Evolutionary conservation across 257 asterid genomes (phyloP), one percentile per base, ranked within the genome.

Genomic region (Vinca minor): DNA sequence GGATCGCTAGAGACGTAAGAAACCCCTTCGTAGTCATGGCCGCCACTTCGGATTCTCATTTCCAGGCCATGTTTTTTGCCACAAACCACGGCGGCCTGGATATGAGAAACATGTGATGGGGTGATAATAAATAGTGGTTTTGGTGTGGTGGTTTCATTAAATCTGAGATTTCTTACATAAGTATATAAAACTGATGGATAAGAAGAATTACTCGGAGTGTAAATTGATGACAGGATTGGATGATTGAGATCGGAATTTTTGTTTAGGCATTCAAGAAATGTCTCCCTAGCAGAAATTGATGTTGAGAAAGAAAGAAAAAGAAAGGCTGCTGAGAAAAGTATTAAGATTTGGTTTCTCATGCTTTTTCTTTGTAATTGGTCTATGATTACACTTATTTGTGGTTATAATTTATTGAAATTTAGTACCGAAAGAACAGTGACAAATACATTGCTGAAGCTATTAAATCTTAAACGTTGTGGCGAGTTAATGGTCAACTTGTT

Each of bases 261-360:
- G 18, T 23, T 31, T 1, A 61, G 62, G 18, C 73, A 69, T 28
- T 69, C 44, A 48, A 59, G 67, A 69, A 69, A 46, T 17, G 62
- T 12, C 10, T 49, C 62, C 38, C 36, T 25, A 36, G 25, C 71
- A 20, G 9, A 41, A 11, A 54, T 31, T 17, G 46, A 31, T n/a
- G 34, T 56, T 42, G 55, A 18, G 9, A 62, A 26, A 26, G 47
- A 31, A 56, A 67, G 26, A 31, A 67, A 18, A 45, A 68, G 14
- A 46, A 68, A 48, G 47, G 44, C 10, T 8, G 23, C 10, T 5
- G 23, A n/a, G 49, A 32, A 15, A 12, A 59, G 35, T n/a, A n/a
- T n/a, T n/a, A n/a, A n/a, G n/a, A n/a, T n/a, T n/a, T n/a, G n/a
- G n/a, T n/a, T n/a, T n/a, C 34, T 25, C 59, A 52, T 52, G 25